Percentiles rank a stretch among this genome's conserved stretches.
phyloP scores from a whole-genome alignment of 768 basidiomycete species.

The Pisolithus sp. region DNA sequence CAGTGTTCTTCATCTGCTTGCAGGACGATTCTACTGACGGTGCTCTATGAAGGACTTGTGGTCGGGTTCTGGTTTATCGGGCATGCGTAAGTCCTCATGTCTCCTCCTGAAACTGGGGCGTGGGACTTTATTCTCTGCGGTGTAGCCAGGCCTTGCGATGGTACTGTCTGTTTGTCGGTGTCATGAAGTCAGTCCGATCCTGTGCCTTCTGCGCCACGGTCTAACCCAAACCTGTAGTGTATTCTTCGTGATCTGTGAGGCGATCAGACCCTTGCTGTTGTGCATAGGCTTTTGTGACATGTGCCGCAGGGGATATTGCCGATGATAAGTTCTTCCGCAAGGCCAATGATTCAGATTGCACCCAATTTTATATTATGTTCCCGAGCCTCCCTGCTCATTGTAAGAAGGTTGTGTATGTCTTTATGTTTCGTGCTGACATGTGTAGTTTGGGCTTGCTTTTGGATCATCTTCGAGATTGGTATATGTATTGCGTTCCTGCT shows the following conservation, averaged over 20 bases:
- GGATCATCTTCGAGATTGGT: constrained; percentile 75
- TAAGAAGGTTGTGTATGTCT: constrained; percentile 26
- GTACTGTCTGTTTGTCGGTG: constrained; percentile 77
- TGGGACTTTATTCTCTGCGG: constrained; percentile 2
- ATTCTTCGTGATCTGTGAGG: constrained; percentile 83
- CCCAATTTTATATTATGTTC: constrained; percentile 77
- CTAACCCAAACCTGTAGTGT: constrained; percentile 38
- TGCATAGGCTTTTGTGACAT: constrained; percentile 2
- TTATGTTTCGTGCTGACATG: constrained; percentile 1
- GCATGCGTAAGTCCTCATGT: constrained; percentile 59
- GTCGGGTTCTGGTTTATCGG: constrained; percentile 95
- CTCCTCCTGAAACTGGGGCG: background rate
- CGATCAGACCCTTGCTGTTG: background rate
- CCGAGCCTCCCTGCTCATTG: constrained; percentile 67
- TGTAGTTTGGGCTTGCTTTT: constrained; percentile 78
- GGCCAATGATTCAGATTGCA: constrained; percentile 87
- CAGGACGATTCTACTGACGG: constrained; percentile 81
- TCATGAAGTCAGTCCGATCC: constrained; percentile 63
- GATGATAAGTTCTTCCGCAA: constrained; percentile 96
- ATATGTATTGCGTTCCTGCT: constrained; percentile 74
- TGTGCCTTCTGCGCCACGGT: constrained; percentile 3
- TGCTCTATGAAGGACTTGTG: constrained; percentile 77
- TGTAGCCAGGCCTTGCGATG: constrained; percentile 71
- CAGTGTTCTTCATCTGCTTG: constrained; percentile 6
- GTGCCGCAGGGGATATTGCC: constrained; percentile 73